phyloP scores from a whole-genome alignment of 1,284 basidiomycete species.

The Melampsora medusae region DNA sequence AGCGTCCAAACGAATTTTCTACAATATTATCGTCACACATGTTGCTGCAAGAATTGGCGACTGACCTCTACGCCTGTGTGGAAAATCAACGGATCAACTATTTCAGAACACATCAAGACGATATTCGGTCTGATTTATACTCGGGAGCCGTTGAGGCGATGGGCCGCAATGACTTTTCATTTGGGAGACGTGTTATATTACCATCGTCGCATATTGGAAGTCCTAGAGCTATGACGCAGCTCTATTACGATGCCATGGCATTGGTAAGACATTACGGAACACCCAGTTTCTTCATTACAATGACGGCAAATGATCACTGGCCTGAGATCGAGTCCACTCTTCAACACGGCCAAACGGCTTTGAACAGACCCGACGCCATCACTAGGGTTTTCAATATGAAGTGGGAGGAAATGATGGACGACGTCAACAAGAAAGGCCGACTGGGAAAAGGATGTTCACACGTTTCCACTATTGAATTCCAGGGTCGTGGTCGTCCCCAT shows the following conservation, averaged over 20 bases:
- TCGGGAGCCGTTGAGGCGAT: neutral
- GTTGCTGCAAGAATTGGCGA: neutral
- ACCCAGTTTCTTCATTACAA: slow-evolving; percentile 59
- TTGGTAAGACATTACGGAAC: slow-evolving; percentile 54
- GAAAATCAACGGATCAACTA: neutral
- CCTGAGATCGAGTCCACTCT: slow-evolving; percentile 55
- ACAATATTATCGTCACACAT: neutral
- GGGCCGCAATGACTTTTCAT: slow-evolving; percentile 49
- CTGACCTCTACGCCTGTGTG: neutral
- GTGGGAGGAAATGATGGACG: neutral
- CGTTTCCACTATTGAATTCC: neutral
- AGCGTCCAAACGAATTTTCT: neutral
- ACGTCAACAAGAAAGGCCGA: neutral
- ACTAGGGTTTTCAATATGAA: neutral
- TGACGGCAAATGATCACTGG: slow-evolving; percentile 60
- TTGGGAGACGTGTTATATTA: slow-evolving; percentile 56
- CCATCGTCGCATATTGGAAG: slow-evolving; percentile 58
- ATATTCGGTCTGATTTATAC: neutral
- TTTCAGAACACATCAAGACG: neutral
- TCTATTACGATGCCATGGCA: slow-evolving; percentile 59
- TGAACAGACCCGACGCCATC: neutral
- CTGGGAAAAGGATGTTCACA: neutral
- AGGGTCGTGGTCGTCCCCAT: neutral
- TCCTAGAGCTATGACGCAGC: slow-evolving; percentile 57
- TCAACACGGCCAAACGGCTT: neutral